Percentiles rank a stretch among this genome's conserved stretches.
Conservation (phyloP, 2,329 filamentous ascomycete species). For the Cryphonectria nitschkei region DNA sequence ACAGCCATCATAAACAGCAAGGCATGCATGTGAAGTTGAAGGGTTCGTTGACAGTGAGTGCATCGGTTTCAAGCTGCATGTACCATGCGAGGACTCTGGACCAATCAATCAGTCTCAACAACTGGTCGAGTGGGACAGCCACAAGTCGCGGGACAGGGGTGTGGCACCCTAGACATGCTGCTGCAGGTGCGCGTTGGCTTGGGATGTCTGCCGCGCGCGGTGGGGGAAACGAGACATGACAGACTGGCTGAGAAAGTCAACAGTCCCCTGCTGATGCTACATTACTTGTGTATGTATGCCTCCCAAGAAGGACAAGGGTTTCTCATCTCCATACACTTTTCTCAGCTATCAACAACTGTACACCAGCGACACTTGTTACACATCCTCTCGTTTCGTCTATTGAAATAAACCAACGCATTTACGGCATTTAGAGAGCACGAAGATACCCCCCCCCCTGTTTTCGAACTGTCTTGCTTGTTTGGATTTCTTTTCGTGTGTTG, state of each 20-base stretch:
- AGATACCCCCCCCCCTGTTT: slow-evolving; percentile 22
- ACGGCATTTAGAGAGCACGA: slow-evolving; percentile 23
- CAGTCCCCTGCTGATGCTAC: neutral
- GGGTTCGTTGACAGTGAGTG: neutral
- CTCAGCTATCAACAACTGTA: neutral
- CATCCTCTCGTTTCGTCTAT: slow-evolving; percentile 14
- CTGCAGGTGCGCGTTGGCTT: slow-evolving; percentile 11
- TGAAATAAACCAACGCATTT: slow-evolving; percentile 1
- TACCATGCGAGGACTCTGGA: slow-evolving; percentile 10
- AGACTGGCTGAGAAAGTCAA: slow-evolving; percentile 15
- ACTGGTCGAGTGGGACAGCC: slow-evolving; percentile 4
- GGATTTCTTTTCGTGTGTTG: slow-evolving; percentile 19
- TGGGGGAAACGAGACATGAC: neutral
- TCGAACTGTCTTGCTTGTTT: slow-evolving; percentile 26
- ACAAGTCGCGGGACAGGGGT: slow-evolving; percentile 2
- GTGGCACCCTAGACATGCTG: neutral
- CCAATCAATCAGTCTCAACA: slow-evolving; percentile 22
- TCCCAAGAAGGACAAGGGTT: neutral
- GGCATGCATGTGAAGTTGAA: slow-evolving; percentile 21
- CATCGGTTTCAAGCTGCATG: neutral
- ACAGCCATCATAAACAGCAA: neutral
- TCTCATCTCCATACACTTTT: slow-evolving; percentile 3
- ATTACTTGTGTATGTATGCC: neutral
- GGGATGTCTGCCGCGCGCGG: neutral
- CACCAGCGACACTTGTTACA: slow-evolving; percentile 17